Base-by-base conservation (phyloP, 257 asterid genomes). In the Lycium barbarum region DNA sequence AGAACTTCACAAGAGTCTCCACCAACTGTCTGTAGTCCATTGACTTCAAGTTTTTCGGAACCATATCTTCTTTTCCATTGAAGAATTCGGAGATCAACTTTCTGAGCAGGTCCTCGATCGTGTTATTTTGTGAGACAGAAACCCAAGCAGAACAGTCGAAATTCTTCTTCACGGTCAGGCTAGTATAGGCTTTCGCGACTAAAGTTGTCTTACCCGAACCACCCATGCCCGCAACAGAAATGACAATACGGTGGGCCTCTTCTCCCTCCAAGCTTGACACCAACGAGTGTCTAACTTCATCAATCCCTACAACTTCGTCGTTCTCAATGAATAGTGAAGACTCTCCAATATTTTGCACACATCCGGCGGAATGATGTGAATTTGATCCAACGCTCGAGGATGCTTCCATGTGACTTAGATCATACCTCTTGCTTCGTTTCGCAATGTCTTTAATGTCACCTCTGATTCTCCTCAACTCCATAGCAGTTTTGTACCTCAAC, bases 131-230 rank as follows among this genome's bases (percentile, higher is more conserved):
- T 51, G 89, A 86, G 65, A 88, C 85, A 1, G 87, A 84, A 49
- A 88, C 84, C 90, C 90, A 88, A 11, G 89, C 87, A 36, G 74
- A 86, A 38, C 87, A 86, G 14, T 88, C 86, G 49, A 88, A 88
- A 68, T 82, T 55, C 45, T 7, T 68, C 59, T 33, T 67, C 38
- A 86, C 70, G 10, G 47, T 26, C 43, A 55, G 86, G 85, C 83
- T 80, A 35, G 83, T 86, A 66, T 54, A 87, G 4, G 70, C 85
- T 81, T 49, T 87, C 11, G 86, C 76, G 35, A 74, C 87, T 7
- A 87, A 80, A 63, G 89, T 87, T 22, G 88, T 83, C 86, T 86
- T 86, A 6, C 88, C 86, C 4, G 66, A 79, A 67, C 88, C 86
- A 65, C 86, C 88, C 86, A 86, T 76, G 18, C 86, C 88, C 6